Evolutionary conservation across 1,139 yeast species (phyloP), one percentile per base, ranked within the genome.

Genomic region (Pichia sp.): DNA sequence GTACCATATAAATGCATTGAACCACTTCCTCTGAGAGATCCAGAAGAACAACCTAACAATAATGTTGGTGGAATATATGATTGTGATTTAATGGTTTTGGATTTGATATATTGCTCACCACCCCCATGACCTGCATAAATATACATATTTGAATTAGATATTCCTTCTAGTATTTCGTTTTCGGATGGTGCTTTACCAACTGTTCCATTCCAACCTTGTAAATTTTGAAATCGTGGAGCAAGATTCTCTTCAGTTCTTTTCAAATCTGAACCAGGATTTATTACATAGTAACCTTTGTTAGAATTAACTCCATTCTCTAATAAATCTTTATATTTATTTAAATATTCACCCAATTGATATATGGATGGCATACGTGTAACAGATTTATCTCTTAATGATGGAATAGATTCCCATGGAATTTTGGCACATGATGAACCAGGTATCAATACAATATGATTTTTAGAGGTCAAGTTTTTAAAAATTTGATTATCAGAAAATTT

Each of bases 111-210:
- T 52, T 85, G 92, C 53, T 87, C 95, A 29, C 97, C 96, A 1
- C 97, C 95, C 0, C 97, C 97, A 64, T 92, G 98, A 0, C 98
- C 98, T 50, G 90, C 73, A 59, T 87, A 92, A 0, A 92, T 69
- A 55, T 83, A 84, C n/a, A 86, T 54, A 35, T 76, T 72, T 1
- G 75, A 67, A 0, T 58, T 46, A 2, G 58, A 51, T 23, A 86
- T 59, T 23, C 69, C 67, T 0, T 58, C 41, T 2, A 67, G 53
- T 27, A 84, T 62, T 12, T 72, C 69, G 0, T 65, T 66, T 49
- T 83, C 89, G 0, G 69, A 55, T 0, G 97, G 97, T 37, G 65
- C 67, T 11, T 54, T 49, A 0, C 85, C 83, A 6, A 71, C 61
- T 0, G 74, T 47, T 0, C 94, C 84, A 0, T 55, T 51, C 83